These are phyloP conservation scores for Erodium moschatum DNA, from an alignment of 441 rosid species.

Conservation along the genomic window DNA sequence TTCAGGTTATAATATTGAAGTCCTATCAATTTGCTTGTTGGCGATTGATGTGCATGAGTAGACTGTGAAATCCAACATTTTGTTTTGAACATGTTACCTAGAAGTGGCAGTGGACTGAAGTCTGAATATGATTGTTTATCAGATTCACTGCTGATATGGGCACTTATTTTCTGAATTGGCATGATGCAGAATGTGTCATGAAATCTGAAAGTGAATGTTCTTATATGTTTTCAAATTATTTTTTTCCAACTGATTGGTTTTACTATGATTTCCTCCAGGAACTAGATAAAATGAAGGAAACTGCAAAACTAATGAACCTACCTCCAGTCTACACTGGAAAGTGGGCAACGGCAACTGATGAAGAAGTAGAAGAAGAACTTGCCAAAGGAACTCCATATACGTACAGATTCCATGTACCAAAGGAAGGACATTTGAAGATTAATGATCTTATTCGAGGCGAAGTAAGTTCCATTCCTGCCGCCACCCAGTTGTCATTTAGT, in stretches of 20 bases:
- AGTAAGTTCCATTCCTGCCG: constrained; percentile 36
- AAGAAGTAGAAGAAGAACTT: constrained; percentile 63
- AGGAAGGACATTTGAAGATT: constrained; percentile 68
- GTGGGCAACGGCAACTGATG: constrained; percentile 71
- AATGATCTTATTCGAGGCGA: constrained; percentile 79
- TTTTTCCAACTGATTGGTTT: background rate
- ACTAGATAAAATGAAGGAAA: constrained; percentile 85
- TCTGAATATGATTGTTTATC: background rate
- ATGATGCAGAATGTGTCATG: constrained; percentile 4
- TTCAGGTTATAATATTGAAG: background rate
- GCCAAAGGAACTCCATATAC: constrained; percentile 72
- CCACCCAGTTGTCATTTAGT: background rate
- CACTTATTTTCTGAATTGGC: background rate
- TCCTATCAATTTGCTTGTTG: background rate
- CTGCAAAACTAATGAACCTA: constrained; percentile 55
- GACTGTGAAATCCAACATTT: no score
- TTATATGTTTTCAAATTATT: background rate
- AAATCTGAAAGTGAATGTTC: background rate
- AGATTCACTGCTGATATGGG: background rate
- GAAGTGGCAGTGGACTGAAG: background rate
- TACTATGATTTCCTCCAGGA: constrained; percentile 38
- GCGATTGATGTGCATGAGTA: background rate
- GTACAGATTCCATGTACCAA: constrained; percentile 76
- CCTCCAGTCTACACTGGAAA: constrained; percentile 85
- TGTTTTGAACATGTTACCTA: no score